Base-by-base conservation (phyloP, 2,329 filamentous ascomycete genomes). In the Mariannaea sp. region DNA sequence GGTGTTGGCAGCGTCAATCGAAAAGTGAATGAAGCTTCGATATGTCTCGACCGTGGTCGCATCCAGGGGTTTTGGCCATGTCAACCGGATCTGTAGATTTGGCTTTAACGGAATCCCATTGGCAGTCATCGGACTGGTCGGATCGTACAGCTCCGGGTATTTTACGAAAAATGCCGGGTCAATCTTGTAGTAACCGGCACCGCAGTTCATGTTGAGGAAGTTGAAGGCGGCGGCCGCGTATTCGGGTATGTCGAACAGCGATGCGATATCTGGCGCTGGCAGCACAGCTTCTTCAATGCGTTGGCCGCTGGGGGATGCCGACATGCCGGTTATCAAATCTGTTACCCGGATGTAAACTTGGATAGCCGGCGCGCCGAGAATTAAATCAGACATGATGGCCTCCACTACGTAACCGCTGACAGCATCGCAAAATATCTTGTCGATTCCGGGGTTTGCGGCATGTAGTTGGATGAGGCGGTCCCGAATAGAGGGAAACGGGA, bases 381-480 rank as follows among this genome's bases (percentile, higher is more conserved):
- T 54, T 2, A 70, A 45, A 3, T 65, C 65, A 1, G 67, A 68
- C 67, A 70, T 66, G 40, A 53, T 38, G 1, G 67, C 32, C 44
- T 70, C 68, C 1, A 70, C 68, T 3, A 70, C 68, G 20, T 70
- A 70, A 2, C 62, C 65, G 4, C 60, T 70, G 5, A 70, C 68
- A 1, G 68, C 68, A 7, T 70, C 68, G 50, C 68, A 70, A 29
- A 70, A 70, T 1, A 70, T 70, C 2, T 68, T 60, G 14, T 70
- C 68, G 6, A 70, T 68, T 1, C 55, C 57, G 0, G 68, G 68
- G 3, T 70, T 70, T 12, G 68, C 68, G 1, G 68, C 58, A 32
- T 70, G 68, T 0, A 68, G 55, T 3, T 67, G 62, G 4, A 70
- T 70, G 0, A 69, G 48, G 0, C 60, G 57, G 22, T 70, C 67